These are phyloP conservation scores for Daldinia concentrica DNA, from an alignment of 495 filamentous ascomycete species.

Conservation along the genomic window DNA sequence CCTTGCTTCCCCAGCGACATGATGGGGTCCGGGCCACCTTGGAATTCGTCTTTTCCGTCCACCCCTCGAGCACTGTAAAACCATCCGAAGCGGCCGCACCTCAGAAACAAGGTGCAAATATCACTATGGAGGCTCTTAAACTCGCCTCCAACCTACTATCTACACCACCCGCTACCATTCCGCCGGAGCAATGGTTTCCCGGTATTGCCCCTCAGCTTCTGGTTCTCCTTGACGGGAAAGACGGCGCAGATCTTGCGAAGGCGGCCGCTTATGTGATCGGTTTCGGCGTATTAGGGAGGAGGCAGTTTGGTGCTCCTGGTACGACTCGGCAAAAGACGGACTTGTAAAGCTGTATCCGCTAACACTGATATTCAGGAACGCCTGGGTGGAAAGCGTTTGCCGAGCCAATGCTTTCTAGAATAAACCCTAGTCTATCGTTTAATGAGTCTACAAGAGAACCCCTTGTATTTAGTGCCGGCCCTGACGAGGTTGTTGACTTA, in stretches of 20 bases:
- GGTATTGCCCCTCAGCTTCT: slow-evolving; percentile 73
- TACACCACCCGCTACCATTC: slow-evolving; percentile 66
- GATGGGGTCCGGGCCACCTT: slow-evolving; percentile 74
- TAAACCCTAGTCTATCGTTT: slow-evolving; percentile 62
- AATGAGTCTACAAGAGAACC: slow-evolving; percentile 17
- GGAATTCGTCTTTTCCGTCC: slow-evolving; percentile 72
- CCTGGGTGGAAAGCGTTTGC: slow-evolving; percentile 76
- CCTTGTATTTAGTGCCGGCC: slow-evolving; percentile 32
- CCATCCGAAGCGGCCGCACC: slow-evolving; percentile 51
- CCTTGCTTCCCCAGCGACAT: slow-evolving; percentile 69
- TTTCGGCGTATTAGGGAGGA: slow-evolving; percentile 74
- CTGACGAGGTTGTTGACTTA: slow-evolving; percentile 53
- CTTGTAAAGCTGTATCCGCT: slow-evolving; percentile 5
- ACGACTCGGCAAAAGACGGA: slow-evolving; percentile 19
- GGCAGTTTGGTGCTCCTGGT: slow-evolving; percentile 72
- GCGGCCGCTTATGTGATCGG: slow-evolving; percentile 78
- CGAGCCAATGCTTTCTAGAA: slow-evolving; percentile 67
- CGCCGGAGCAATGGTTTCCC: slow-evolving; percentile 67
- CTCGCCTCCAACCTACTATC: slow-evolving; percentile 71
- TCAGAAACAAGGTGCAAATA: slow-evolving; percentile 65
- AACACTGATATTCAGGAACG: slow-evolving; percentile 52
- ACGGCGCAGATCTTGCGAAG: slow-evolving; percentile 69
- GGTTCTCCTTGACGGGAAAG: slow-evolving; percentile 70
- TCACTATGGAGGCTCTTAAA: slow-evolving; percentile 77
- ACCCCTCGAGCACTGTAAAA: slow-evolving; percentile 57